Conservation (phyloP, 371 early-diverging fungal genomes). For the Coemansia sp. region DNA sequence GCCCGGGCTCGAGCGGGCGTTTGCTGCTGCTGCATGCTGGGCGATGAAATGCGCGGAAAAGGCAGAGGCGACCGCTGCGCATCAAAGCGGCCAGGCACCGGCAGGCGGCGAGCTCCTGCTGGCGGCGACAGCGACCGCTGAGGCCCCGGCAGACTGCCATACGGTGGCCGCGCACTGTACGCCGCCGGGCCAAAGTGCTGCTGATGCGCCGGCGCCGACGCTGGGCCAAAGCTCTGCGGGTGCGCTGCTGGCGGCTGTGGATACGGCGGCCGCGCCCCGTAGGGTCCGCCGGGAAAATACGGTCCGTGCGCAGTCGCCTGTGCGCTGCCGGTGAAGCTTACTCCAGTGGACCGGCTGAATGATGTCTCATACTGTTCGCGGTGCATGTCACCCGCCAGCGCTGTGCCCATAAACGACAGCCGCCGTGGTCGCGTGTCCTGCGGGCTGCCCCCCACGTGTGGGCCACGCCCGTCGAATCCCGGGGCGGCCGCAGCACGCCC, state of each 20-base stretch:
- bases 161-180: slow-evolving; percentile 21
- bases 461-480: slow-evolving; percentile 8
- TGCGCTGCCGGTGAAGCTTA: slow-evolving; percentile 7
- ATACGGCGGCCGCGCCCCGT: slow-evolving; percentile 1
- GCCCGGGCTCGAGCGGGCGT: not conserved
- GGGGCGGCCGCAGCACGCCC: slow-evolving; percentile 2
- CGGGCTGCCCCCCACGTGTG: not conserved
- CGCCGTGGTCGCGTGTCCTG: slow-evolving; percentile 37
- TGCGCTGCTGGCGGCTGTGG: slow-evolving; percentile 17
- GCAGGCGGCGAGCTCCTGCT: slow-evolving; percentile 14
- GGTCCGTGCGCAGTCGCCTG: slow-evolving; percentile 37
- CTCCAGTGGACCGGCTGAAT: slow-evolving; percentile 38
- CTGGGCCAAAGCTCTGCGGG: slow-evolving; percentile 14
- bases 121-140: slow-evolving; percentile 48
- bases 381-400: slow-evolving; percentile 17
- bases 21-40: slow-evolving; percentile 25
- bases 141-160: slow-evolving; percentile 19
- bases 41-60: slow-evolving; percentile 48
- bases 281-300: slow-evolving; percentile 16
- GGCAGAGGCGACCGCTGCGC: slow-evolving; percentile 40
- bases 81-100: slow-evolving; percentile 25
- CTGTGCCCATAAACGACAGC: slow-evolving; percentile 33
- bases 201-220: slow-evolving; percentile 47
- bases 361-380: slow-evolving; percentile 48
- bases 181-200: slow-evolving; percentile 26